These are phyloP conservation scores for Lentinula boryana DNA, from an alignment of 768 basidiomycete genomes.

Conservation along the genomic window DNA sequence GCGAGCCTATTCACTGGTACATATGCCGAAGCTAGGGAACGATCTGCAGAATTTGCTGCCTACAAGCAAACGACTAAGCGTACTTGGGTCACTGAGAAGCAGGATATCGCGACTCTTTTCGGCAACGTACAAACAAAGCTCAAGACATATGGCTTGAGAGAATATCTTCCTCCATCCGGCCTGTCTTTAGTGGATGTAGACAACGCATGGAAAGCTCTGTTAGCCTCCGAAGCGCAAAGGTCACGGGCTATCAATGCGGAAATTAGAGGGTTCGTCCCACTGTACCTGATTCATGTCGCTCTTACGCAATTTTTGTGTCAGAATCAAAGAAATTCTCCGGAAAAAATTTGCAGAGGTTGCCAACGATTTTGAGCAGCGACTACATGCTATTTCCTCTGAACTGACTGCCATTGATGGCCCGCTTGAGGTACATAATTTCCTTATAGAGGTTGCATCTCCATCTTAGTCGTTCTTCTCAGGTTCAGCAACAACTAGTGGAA, in stretches of 20 bases:
- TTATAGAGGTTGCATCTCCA: not conserved
- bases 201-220: slow-evolving; percentile 63
- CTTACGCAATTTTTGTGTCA: slow-evolving; percentile 18
- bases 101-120: slow-evolving; percentile 82
- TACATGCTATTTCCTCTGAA: slow-evolving; percentile 64
- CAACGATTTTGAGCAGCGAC: slow-evolving; percentile 65
- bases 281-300: not conserved
- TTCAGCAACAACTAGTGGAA: slow-evolving; percentile 66
- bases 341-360: slow-evolving; percentile 74
- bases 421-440: slow-evolving; percentile 51
- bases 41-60: slow-evolving; percentile 61
- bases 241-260: slow-evolving; percentile 84
- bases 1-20: slow-evolving; percentile 61
- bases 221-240: slow-evolving; percentile 69
- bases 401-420: slow-evolving; percentile 73
- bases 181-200: slow-evolving; percentile 72
- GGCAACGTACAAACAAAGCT: slow-evolving; percentile 94
- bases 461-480: slow-evolving; percentile 28
- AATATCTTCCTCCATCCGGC: slow-evolving; percentile 76
- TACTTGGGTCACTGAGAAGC: slow-evolving; percentile 83
- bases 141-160: slow-evolving; percentile 79
- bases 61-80: slow-evolving; percentile 88
- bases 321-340: slow-evolving; percentile 77
- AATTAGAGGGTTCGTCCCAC: slow-evolving; percentile 68
- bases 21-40: slow-evolving; percentile 77